These are phyloP conservation scores for Talaromyces stipitatus DNA, from an alignment of 495 filamentous ascomycete species.

Conservation along the genomic window DNA sequence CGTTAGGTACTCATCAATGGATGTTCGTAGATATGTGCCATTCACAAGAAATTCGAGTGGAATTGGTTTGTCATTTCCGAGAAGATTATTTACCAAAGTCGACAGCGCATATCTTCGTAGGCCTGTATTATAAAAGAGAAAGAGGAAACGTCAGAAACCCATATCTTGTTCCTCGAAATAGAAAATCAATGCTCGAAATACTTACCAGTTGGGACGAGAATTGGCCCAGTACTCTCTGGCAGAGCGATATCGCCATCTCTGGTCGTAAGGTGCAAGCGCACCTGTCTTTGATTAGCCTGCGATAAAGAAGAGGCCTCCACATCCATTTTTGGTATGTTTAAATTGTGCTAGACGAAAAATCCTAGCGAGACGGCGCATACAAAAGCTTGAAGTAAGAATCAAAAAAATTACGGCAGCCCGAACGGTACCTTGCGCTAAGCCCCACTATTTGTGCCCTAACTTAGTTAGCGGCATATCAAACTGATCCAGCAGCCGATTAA, in stretches of 20 bases:
- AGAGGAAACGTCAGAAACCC: neutral
- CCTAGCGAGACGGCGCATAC: neutral
- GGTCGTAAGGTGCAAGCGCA: constrained; percentile 54
- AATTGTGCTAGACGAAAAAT: neutral
- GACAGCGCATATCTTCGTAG: constrained; percentile 87
- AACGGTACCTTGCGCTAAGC: constrained; percentile 11
- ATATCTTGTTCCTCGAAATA: neutral
- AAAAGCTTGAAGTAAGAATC: constrained; percentile 20
- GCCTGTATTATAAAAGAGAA: constrained; percentile 32
- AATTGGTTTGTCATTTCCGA: constrained; percentile 66
- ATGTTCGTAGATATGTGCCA: constrained; percentile 80
- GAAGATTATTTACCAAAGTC: constrained; percentile 85
- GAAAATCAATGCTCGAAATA: constrained; percentile 8
- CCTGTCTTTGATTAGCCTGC: constrained; percentile 39
- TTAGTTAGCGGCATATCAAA: too few relatives aligned
- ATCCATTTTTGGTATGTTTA: constrained; percentile 1
- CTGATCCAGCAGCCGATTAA: too few relatives aligned
- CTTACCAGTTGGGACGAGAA: constrained; percentile 59
- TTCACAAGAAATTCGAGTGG: constrained; percentile 96
- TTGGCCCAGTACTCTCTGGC: constrained; percentile 52
- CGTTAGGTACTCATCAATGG: constrained; percentile 81
- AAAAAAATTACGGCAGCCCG: constrained; percentile 39
- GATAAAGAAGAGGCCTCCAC: constrained; percentile 12
- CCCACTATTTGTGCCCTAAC: neutral
- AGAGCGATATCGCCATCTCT: constrained; percentile 52